Evolutionary conservation across 257 asterid species (phyloP).

Genomic region (Capsicum rhomboideum): DNA sequence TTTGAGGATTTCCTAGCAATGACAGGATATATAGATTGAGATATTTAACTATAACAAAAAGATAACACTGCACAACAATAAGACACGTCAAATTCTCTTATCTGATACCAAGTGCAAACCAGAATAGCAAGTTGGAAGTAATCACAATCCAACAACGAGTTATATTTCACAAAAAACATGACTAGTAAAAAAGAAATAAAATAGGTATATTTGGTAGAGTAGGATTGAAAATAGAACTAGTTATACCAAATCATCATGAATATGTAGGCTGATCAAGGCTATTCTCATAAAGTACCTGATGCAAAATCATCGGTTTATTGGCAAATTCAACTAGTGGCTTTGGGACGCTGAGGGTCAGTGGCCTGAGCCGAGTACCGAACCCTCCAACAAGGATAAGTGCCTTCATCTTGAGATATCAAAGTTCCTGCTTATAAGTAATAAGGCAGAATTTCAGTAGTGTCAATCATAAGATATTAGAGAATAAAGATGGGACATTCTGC

Average conservation of each 20-base stretch:
- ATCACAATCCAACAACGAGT: not conserved
- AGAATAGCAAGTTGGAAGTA: not conserved
- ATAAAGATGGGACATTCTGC: not conserved
- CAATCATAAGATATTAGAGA: not conserved
- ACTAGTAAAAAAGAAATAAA: not conserved
- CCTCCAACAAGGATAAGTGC: conserved; percentile 82
- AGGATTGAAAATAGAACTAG: not conserved
- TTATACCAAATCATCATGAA: not conserved
- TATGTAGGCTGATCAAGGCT: not conserved
- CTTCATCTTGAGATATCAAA: conserved; percentile 37
- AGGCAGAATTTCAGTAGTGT: not conserved
- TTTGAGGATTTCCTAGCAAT: not conserved
- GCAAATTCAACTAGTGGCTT: conserved; percentile 77
- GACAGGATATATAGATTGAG: not conserved
- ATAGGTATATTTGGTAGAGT: not conserved
- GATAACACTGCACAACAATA: not conserved
- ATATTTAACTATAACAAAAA: not conserved
- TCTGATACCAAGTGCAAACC: not conserved
- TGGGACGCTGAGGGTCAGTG: conserved; percentile 60
- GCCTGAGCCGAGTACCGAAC: conserved; percentile 70
- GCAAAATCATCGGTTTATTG: conserved; percentile 80
- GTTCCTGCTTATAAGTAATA: not conserved
- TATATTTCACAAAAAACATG: not conserved
- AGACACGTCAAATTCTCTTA: not conserved
- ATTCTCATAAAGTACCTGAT: conserved; percentile 36